phyloP scores from a whole-genome alignment of 164 flowering plant genomes.

The Piper longum region DNA sequence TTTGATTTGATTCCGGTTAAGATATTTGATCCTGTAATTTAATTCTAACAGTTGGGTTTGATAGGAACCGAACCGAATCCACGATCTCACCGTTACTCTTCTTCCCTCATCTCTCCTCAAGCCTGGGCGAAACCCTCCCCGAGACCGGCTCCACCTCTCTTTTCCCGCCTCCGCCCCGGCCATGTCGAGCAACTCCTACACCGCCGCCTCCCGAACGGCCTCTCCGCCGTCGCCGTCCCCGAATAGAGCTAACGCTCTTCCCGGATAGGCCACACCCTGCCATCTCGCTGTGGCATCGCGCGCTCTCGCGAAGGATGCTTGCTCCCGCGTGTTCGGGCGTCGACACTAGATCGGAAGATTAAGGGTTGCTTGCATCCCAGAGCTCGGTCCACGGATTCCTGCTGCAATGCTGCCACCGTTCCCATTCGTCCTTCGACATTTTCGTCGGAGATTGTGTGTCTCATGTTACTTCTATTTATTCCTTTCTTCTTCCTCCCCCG shows the following conservation, averaged over 20 bases:
- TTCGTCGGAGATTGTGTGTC: conserved; percentile 10
- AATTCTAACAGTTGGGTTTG: no score
- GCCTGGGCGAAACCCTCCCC: no score
- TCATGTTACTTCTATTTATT: conserved; percentile 18
- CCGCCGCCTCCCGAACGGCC: conserved; percentile 22
- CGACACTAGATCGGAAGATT: conserved; percentile 15
- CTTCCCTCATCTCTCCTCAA: no score
- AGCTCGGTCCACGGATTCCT: conserved; percentile 25
- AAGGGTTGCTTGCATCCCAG: conserved; percentile 8
- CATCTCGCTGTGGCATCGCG: conserved; percentile 17
- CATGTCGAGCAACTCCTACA: conserved; percentile 16
- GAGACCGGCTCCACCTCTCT: background rate
- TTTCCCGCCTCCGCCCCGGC: conserved; percentile 12
- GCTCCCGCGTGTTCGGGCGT: conserved; percentile 19
- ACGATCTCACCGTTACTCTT: no score
- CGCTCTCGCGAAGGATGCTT: conserved; percentile 21
- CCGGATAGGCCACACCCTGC: conserved; percentile 14
- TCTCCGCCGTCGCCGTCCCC: conserved; percentile 24
- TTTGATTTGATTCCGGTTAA: no score
- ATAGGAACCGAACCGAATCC: no score
- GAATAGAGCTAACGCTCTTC: conserved; percentile 22
- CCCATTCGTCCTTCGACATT: conserved; percentile 14
- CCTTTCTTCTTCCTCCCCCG: conserved; percentile 17
- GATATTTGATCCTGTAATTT: no score
- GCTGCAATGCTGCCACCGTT: conserved; percentile 19